Base-by-base conservation (phyloP, 805 yeast species). In the Yamadazyma akitaensis region DNA sequence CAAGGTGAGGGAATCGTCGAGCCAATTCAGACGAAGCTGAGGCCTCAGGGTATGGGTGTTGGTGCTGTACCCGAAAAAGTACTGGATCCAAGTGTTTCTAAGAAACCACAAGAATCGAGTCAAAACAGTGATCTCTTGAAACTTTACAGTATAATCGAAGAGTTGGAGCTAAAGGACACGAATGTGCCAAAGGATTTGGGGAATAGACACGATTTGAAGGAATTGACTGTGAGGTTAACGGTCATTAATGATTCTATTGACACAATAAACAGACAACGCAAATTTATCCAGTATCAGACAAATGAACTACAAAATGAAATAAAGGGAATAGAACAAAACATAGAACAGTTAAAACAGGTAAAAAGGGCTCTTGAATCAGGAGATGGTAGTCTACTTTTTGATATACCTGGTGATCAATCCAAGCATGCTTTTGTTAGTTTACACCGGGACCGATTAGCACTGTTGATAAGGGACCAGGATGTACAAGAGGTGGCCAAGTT, bases 1-100 rank as follows among this genome's bases (percentile, higher is more conserved):
- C 62, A 73, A 19, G 80, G 82, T 1, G 76, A 76, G 42, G 99
- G 99, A 37, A 88, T 89, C 1, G 74, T 76, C 0, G 79, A 75
- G n/a, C 97, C 98, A 0, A 81, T 92, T 6, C 84, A 87, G 50
- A 84, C 87, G 2, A 76, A 77, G 44, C 61, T 78, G 26, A 67
- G 94, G 34, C 85, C 87, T 0, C 77, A 76, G 37, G 84, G 88
- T 1, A 65, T 80, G 16, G 97, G 97, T 2, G 74, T 90, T 25
- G 96, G 96, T 42, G 91, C 79, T 24, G 61, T 75, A 33, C 54
- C 64, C 14, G 81, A 77, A 52, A 63, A 65, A 40, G 49, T 28
- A 3, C 47, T 52, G 14, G 54, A 53, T 28, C 51, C 53, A 6
- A 62, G 59, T 12, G 66, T 58, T 4, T 12, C 39, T 24, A 34